Percentiles rank a stretch among this genome's conserved stretches.
Evolutionary conservation across 441 rosid genomes (phyloP).

Genomic region (Kokia cookei): DNA sequence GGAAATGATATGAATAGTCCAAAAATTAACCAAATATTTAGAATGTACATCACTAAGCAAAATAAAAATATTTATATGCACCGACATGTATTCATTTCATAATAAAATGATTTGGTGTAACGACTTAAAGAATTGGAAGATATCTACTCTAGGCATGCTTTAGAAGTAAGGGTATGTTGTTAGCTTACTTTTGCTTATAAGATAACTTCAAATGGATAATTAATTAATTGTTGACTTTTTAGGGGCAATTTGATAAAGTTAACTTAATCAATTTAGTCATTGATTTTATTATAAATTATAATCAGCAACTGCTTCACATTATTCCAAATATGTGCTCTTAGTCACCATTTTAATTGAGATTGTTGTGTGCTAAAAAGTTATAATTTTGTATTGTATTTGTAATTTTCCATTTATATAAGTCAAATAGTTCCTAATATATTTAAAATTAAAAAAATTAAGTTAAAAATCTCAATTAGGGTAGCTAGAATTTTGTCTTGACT

Average conservation of each 20-base stretch:
- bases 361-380: neutral
- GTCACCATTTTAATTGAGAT: neutral
- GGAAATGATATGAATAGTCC: too few species aligned
- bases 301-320: neutral
- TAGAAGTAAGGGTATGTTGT: neutral
- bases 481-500: neutral
- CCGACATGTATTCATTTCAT: too few species aligned
- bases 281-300: neutral
- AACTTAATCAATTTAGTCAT: neutral
- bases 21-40: too few species aligned
- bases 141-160: neutral
- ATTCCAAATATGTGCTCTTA: neutral
- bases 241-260: neutral
- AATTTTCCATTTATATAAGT: neutral
- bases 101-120: neutral
- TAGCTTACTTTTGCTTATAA: conserved; percentile 4
- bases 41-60: too few species aligned
- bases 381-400: neutral
- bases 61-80: neutral
- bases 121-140: neutral
- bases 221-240: conserved; percentile 6
- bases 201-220: neutral
- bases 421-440: neutral
- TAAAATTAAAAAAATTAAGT: neutral
- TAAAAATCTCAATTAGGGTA: neutral